Percentiles rank a stretch among this genome's conserved stretches.
These are phyloP conservation scores for Cystobasidium sp. DNA, from an alignment of 1,284 basidiomycete genomes.

Conservation along the genomic window DNA sequence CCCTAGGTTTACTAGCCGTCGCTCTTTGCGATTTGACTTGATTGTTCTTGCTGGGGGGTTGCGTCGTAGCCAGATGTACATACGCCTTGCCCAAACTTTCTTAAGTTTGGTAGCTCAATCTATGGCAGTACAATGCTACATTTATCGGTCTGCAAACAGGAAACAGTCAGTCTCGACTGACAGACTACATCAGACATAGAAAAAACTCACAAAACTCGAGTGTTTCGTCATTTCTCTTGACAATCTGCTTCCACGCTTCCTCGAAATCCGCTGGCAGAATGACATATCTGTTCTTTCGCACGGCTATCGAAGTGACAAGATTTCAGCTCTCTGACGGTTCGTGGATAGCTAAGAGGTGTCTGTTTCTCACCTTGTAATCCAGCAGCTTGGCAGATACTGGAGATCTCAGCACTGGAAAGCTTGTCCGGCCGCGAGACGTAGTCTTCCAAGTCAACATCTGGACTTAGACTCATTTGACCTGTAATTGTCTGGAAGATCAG, in stretches of 20 bases:
- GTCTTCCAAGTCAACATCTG: conserved; percentile 98
- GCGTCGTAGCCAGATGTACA: too few species aligned
- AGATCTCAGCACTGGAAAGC: conserved; percentile 92
- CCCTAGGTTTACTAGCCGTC: too few species aligned
- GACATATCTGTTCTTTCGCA: conserved; percentile 96
- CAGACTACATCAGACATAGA: background rate
- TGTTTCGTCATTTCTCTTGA: conserved; percentile 91
- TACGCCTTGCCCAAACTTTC: background rate
- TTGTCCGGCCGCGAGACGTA: conserved; percentile 96
- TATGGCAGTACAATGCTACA: conserved; percentile 7
- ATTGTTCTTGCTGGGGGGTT: too few species aligned
- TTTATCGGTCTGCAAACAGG: conserved; percentile 20
- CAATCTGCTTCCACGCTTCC: conserved; percentile 97
- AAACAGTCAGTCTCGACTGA: background rate
- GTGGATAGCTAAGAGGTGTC: background rate
- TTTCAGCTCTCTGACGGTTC: background rate
- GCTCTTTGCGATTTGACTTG: too few species aligned
- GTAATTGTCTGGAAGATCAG: conserved; percentile 99
- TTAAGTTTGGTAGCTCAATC: background rate
- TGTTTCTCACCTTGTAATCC: conserved; percentile 79
- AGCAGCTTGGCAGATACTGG: conserved; percentile 94
- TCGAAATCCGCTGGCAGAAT: conserved; percentile 98
- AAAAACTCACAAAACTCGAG: conserved; percentile 85
- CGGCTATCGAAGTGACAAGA: conserved; percentile 65
- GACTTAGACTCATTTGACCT: conserved; percentile 95